A percentile compares a stretch with the other conserved stretches of the same genome.
Conservation (phyloP, 768 basidiomycete genomes). For the Naganishia vaughanmartiniae region DNA sequence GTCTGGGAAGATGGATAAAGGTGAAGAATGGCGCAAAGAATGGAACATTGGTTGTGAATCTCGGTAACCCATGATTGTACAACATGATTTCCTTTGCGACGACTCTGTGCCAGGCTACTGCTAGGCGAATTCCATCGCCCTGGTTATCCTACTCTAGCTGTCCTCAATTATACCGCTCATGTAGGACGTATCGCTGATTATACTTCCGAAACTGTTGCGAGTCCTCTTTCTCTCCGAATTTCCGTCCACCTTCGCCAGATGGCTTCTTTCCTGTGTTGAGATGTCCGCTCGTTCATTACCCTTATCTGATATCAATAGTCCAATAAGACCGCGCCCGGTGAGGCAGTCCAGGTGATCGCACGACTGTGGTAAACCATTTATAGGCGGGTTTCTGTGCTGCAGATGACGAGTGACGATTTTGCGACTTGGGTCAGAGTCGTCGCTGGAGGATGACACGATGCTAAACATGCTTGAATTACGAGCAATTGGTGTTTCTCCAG, state of each 20-base stretch:
- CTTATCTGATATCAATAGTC: neutral
- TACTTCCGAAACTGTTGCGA: constrained; percentile 8
- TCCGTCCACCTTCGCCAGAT: neutral
- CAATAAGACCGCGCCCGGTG: neutral
- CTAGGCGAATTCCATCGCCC: neutral
- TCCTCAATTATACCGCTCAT: constrained; percentile 16
- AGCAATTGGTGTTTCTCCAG: neutral
- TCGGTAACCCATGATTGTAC: constrained; percentile 28
- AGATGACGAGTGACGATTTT: neutral
- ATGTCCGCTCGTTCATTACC: neutral
- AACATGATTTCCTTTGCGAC: too few relatives aligned
- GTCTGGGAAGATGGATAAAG: constrained; percentile 82
- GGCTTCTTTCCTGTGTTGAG: neutral
- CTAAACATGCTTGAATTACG: neutral
- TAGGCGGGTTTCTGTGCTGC: neutral
- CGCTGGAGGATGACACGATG: neutral
- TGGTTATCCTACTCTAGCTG: neutral
- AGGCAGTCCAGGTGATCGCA: neutral
- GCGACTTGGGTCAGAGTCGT: neutral
- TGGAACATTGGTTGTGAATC: constrained; percentile 63
- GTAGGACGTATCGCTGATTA: constrained; percentile 6
- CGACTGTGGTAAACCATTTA: neutral
- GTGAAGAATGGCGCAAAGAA: constrained; percentile 73
- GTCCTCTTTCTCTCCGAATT: neutral
- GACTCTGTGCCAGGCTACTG: neutral